Evolutionary conservation across 306 rosid species (phyloP).

Genomic region (Cucurbita pepo): DNA sequence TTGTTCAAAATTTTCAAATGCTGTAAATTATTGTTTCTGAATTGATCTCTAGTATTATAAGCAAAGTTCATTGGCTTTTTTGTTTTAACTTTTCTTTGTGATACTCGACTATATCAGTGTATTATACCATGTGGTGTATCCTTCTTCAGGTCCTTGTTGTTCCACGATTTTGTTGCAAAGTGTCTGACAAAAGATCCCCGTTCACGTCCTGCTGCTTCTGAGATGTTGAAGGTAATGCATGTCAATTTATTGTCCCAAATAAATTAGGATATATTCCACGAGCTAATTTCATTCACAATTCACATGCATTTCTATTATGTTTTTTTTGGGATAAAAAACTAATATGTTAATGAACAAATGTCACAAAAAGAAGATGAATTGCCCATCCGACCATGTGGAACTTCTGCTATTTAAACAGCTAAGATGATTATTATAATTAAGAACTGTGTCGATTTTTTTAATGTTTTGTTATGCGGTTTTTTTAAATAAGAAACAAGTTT

Average conservation of each 20-base stretch:
- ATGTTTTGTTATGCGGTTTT: not conserved
- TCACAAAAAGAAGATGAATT: not conserved
- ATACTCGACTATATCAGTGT: not conserved
- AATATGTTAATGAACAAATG: not conserved
- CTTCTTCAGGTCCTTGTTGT: constrained; percentile 70
- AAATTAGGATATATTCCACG: not conserved
- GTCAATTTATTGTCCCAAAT: not conserved
- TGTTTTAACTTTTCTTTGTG: not conserved
- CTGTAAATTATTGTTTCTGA: not conserved
- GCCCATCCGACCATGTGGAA: not conserved
- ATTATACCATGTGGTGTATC: not conserved
- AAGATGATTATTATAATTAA: not conserved
- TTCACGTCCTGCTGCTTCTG: constrained; percentile 79
- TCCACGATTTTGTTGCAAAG: constrained; percentile 96
- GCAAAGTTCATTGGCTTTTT: not conserved
- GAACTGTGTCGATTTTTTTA: not conserved
- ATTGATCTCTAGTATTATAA: not conserved
- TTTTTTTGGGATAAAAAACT: not conserved
- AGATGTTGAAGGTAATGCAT: constrained; percentile 77
- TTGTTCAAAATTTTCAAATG: not conserved
- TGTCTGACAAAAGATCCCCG: constrained; percentile 96
- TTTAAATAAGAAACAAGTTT: not conserved
- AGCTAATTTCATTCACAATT: constrained; percentile 1
- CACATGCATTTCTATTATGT: not conserved
- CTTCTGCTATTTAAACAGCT: not conserved